These are phyloP conservation scores for Syzygium syzygioides DNA, from an alignment of 441 rosid species.

Conservation along the genomic window DNA sequence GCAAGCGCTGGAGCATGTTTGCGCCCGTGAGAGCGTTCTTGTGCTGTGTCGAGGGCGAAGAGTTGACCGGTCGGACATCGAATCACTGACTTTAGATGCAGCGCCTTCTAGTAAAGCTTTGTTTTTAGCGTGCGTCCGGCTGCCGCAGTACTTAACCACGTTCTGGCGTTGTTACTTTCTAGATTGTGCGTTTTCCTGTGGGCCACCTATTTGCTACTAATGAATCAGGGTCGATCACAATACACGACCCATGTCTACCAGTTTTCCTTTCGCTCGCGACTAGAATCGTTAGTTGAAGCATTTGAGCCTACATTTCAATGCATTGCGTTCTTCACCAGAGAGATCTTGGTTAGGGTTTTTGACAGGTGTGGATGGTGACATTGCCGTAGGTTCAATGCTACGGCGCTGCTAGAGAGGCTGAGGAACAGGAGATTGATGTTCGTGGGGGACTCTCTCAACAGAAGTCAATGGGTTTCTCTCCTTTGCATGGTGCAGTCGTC, in stretches of 20 bases:
- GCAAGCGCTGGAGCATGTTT: background rate
- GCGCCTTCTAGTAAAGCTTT: background rate
- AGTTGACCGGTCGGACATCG: background rate
- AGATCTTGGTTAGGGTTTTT: background rate
- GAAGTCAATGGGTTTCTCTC: constrained; percentile 1
- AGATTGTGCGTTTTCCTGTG: too few relatives aligned
- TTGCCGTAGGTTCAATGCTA: background rate
- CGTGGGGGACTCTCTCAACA: constrained; percentile 1
- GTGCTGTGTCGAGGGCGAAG: background rate
- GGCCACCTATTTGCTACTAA: too few relatives aligned
- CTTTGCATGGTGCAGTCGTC: background rate
- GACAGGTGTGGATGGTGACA: background rate
- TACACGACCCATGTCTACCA: too few relatives aligned
- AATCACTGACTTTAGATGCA: background rate
- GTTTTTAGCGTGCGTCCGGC: background rate
- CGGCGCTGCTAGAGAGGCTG: background rate
- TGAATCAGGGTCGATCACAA: too few relatives aligned
- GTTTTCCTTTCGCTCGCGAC: too few relatives aligned
- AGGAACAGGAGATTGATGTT: background rate
- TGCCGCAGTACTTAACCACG: background rate
- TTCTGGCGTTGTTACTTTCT: background rate
- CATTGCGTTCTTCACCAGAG: background rate
- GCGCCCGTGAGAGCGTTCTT: background rate
- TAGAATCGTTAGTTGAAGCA: background rate
- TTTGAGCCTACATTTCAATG: background rate